Evolutionary conservation across 2,329 filamentous ascomycete species (phyloP), one percentile per base, ranked within the genome.

Genomic region (Fusarium chuoi): DNA sequence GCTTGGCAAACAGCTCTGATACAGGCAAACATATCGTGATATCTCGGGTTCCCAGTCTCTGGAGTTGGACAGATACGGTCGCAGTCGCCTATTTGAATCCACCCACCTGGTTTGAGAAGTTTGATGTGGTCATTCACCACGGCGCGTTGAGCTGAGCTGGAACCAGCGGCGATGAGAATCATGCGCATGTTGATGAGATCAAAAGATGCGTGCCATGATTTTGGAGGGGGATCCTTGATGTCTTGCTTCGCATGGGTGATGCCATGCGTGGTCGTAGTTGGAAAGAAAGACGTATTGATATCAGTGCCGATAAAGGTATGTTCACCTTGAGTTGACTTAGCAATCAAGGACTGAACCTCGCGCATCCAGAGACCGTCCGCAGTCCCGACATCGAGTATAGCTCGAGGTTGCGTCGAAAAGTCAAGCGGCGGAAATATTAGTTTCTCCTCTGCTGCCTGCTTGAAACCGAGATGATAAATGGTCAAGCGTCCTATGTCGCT

Each of bases 291-390:
- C 1, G 17, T 22, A 4, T 68, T 68, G 30, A 68, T 68, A 36
- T 68, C 65, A 2, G 64, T 68, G 6, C 65, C 65, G 5, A 36
- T 28, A 10, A 68, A 68, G 1, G 26, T 26, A 14, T 68, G 64
- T 13, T 68, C 24, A 1, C 15, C 28, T 3, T 52, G 20, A 6
- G 11, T 9, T 20, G 33, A 41, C 6, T 7, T 22, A 0, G 17
- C 11, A 20, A 55, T 35, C 1, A 26, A 49, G 0, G 42, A 56
- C 5, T 36, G 48, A 6, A 68, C 64, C 2, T 68, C 65, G 4
- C 65, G 56, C 42, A 68, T 68, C 65, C 65, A 68, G 1, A 68
- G 9, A 18, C 65, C 65, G 26, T 68, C 65, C 3, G 64, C 64
- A 7, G 64, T 56, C 7, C 65, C 64, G 1, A 68, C 38, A 22